Conservation (phyloP, 164 flowering plant genomes). For the Euptelea pleiosperma region DNA sequence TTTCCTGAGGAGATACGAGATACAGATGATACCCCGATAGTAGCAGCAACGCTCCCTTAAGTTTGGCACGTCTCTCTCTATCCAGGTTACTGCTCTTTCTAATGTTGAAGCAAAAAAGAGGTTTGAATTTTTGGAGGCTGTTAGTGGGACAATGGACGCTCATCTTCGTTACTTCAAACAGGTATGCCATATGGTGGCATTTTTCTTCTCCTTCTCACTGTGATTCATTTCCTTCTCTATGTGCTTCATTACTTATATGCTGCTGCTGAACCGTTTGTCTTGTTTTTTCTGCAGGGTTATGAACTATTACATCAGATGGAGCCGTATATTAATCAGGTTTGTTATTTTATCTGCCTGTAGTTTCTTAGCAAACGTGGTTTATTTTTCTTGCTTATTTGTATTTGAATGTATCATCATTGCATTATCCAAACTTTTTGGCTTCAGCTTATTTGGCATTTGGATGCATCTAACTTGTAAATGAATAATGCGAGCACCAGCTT, state of each 20-base stretch:
- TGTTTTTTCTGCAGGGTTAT: conserved; percentile 61
- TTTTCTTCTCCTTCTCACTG: not conserved
- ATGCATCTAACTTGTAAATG: too few relatives aligned
- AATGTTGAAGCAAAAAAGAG: conserved; percentile 91
- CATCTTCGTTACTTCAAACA: conserved; percentile 97
- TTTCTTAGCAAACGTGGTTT: not conserved
- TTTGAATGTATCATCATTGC: too few relatives aligned
- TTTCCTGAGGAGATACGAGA: conserved; percentile 3
- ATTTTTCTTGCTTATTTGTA: conserved; percentile 5
- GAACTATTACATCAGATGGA: conserved; percentile 98
- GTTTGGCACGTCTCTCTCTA: not conserved
- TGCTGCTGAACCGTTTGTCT: conserved; percentile 9
- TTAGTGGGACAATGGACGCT: conserved; percentile 95
- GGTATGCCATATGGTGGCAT: conserved; percentile 31
- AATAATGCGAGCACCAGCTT: too few relatives aligned
- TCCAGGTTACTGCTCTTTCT: conserved; percentile 83
- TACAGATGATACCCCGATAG: not conserved
- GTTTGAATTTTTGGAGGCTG: conserved; percentile 96
- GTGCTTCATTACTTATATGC: conserved; percentile 4
- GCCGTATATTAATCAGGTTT: conserved; percentile 94
- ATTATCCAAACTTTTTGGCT: too few relatives aligned
- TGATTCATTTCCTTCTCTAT: not conserved
- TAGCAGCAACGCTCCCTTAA: not conserved
- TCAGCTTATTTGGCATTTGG: too few relatives aligned
- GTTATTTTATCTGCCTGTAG: conserved; percentile 4